These are phyloP conservation scores for Pseudogymnoascus sp. DNA, from an alignment of 2,329 filamentous ascomycete species.

Conservation along the genomic window DNA sequence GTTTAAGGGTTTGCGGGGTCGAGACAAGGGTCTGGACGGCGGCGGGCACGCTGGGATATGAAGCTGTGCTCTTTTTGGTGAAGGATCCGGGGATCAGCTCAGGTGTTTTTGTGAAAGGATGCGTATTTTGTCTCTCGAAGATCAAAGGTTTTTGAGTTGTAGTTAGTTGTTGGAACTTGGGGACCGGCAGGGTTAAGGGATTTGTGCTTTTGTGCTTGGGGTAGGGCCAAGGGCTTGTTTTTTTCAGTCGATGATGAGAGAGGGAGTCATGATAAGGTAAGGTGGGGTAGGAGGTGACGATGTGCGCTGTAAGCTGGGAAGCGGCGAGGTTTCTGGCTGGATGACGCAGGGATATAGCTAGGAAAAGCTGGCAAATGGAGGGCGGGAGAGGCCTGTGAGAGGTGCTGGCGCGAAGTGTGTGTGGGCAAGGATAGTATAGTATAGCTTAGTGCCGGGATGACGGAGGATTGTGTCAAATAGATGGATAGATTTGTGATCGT, in stretches of 20 bases:
- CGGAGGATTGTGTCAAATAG: slow-evolving; percentile 4
- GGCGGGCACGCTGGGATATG: slow-evolving; percentile 2
- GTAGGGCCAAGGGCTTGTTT: not conserved
- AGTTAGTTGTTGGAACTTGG: not conserved
- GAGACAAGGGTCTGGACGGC: slow-evolving; percentile 3
- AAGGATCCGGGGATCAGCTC: not conserved
- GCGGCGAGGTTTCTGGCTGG: not conserved
- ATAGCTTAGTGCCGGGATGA: slow-evolving; percentile 1
- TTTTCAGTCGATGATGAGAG: slow-evolving; percentile 8
- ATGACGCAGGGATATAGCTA: not conserved
- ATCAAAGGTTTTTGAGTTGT: not conserved
- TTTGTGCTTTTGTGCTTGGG: slow-evolving; percentile 7
- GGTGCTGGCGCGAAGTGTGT: not conserved
- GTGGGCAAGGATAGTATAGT: not conserved
- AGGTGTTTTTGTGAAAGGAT: not conserved
- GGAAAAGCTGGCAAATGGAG: not conserved
- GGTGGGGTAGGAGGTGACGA: not conserved
- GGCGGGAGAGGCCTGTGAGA: slow-evolving; percentile 2
- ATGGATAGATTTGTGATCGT: not conserved
- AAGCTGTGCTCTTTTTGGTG: slow-evolving; percentile 7
- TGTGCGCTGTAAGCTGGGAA: not conserved
- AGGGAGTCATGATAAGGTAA: slow-evolving; percentile 8
- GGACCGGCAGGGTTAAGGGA: not conserved
- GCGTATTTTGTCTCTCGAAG: not conserved
- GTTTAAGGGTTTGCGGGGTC: not conserved